phyloP scores from a whole-genome alignment of 441 rosid genomes.

The Adansonia grandidieri region DNA sequence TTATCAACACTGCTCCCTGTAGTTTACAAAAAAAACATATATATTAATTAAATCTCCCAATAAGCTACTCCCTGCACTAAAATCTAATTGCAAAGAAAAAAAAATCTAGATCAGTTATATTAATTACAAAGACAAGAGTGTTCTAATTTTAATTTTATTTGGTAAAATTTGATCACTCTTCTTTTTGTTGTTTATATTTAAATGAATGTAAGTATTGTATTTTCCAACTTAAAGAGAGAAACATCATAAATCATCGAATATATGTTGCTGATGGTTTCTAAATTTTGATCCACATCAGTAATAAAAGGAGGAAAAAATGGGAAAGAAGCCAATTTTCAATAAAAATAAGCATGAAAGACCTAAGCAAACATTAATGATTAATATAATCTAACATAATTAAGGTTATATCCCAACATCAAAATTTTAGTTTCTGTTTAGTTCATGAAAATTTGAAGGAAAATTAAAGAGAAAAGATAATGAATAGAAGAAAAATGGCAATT shows the following conservation, averaged over 20 bases:
- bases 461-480: not conserved
- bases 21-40: constrained; percentile 5
- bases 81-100: too few relatives aligned
- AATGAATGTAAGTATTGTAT: not conserved
- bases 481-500: not conserved
- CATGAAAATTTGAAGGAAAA: not conserved
- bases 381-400: not conserved
- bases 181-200: not conserved
- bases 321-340: not conserved
- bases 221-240: not conserved
- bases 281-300: not conserved
- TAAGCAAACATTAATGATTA: not conserved
- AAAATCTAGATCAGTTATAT: too few relatives aligned
- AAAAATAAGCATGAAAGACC: not conserved
- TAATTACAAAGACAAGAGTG: too few relatives aligned
- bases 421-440: not conserved
- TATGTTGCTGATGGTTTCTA: not conserved
- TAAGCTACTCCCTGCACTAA: not conserved
- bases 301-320: not conserved
- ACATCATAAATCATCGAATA: not conserved
- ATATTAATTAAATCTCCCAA: not conserved
- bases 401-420: not conserved
- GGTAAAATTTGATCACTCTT: not conserved
- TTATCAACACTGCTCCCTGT: not conserved
- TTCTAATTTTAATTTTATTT: too few relatives aligned